Evolutionary conservation across 306 rosid genomes (phyloP).

Genomic region (Comarum palustre): DNA sequence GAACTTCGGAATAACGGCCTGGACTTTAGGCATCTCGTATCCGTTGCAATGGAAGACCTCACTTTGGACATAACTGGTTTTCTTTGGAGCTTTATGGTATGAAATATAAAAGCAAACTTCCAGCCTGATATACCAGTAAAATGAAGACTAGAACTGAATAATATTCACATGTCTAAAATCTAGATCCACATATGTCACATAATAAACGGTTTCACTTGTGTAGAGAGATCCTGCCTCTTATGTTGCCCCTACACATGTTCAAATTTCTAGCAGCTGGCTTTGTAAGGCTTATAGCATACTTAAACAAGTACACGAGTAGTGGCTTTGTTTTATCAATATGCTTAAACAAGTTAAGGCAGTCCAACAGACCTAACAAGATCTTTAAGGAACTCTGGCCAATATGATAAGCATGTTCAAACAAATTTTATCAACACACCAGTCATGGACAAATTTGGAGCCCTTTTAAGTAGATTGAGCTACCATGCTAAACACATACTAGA

Average conservation of each 20-base stretch:
- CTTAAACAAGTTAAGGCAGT: too few species aligned
- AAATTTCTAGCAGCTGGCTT: not conserved
- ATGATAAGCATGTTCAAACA: not conserved
- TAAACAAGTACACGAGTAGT: not conserved
- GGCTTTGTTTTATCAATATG: too few species aligned
- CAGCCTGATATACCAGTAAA: not conserved
- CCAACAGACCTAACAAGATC: not conserved
- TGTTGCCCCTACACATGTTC: not conserved
- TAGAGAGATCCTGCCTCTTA: too few species aligned
- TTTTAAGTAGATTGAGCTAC: not conserved
- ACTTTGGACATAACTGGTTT: not conserved
- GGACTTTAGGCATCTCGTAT: not conserved
- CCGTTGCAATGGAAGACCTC: constrained; percentile 3
- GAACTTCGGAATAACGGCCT: not conserved
- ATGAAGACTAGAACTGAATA: not conserved
- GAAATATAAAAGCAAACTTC: not conserved
- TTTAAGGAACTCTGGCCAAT: not conserved
- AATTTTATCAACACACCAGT: not conserved
- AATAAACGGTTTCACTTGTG: not conserved
- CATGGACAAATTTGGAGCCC: not conserved
- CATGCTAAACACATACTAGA: constrained; percentile 5
- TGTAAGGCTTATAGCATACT: not conserved
- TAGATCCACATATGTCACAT: not conserved
- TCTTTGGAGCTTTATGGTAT: not conserved
- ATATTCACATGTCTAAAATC: not conserved